phyloP scores from a whole-genome alignment of 176 grass and related monocot species.

The Miscanthus lutarioriparius region DNA sequence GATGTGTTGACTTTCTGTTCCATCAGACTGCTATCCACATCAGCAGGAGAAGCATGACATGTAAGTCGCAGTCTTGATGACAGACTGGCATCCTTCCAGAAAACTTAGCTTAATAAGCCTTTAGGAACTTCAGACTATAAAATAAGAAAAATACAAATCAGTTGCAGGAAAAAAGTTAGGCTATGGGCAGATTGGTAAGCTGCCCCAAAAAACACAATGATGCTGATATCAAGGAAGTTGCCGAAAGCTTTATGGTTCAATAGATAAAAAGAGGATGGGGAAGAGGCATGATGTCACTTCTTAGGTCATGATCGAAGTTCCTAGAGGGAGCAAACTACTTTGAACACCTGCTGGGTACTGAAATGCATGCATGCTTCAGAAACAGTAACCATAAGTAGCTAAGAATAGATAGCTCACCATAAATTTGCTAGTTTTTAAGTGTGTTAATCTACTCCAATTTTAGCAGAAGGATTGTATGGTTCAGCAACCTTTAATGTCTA shows the following conservation, averaged over 20 bases:
- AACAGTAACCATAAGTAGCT: neutral
- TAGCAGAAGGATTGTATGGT: conserved; percentile 11
- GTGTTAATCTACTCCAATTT: neutral
- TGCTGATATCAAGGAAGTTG: neutral
- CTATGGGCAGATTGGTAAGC: conserved; percentile 28
- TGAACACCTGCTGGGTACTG: neutral
- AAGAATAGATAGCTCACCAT: conserved; percentile 4
- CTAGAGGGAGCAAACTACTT: conserved; percentile 26
- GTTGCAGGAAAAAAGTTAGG: conserved; percentile 40
- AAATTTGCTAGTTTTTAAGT: neutral
- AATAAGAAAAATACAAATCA: conserved; percentile 24
- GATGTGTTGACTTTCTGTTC: conserved; percentile 15
- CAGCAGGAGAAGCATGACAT: conserved; percentile 30
- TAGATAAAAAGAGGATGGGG: neutral
- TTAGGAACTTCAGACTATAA: conserved; percentile 22
- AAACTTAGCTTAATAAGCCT: conserved; percentile 13
- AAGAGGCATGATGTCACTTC: conserved; percentile 11
- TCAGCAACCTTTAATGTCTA: neutral
- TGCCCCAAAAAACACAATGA: conserved; percentile 7
- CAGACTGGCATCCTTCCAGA: neutral
- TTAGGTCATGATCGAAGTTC: conserved; percentile 12
- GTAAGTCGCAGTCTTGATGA: conserved; percentile 28
- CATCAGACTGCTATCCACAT: conserved; percentile 20
- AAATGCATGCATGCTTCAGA: conserved; percentile 21
- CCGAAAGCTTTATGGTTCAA: conserved; percentile 20